Conservation (phyloP, 2,329 filamentous ascomycete species). For the Phyllosticta ampelicida region DNA sequence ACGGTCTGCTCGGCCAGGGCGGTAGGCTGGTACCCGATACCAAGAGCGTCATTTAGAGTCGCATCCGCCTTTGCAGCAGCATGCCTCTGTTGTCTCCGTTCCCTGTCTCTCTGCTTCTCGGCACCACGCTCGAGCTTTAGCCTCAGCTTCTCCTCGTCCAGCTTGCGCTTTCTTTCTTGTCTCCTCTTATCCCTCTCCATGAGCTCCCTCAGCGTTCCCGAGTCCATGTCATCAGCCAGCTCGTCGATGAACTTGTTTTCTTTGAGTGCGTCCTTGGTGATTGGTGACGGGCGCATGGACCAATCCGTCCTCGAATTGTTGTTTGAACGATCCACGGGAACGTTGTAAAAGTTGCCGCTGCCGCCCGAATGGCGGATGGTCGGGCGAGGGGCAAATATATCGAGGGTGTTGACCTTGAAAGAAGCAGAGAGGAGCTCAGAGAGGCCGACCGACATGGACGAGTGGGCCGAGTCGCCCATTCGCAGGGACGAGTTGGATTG, state of each 20-base stretch:
- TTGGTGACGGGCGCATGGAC: conserved; percentile 42
- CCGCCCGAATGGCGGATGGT: conserved; percentile 61
- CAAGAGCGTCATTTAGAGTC: conserved; percentile 23
- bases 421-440: conserved; percentile 54
- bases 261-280: conserved; percentile 44
- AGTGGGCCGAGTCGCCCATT: conserved; percentile 61
- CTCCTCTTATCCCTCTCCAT: conserved; percentile 83
- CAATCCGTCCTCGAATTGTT: conserved; percentile 32
- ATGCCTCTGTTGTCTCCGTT: conserved; percentile 45
- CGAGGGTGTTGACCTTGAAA: conserved; percentile 70
- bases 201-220: conserved; percentile 71
- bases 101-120: conserved; percentile 50
- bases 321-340: conserved; percentile 30
- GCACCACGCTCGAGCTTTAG: conserved; percentile 54
- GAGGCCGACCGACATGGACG: conserved; percentile 57
- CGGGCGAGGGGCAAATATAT: conserved; percentile 74
- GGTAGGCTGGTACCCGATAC: conserved; percentile 42
- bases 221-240: conserved; percentile 75
- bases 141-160: conserved; percentile 57
- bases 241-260: conserved; percentile 51
- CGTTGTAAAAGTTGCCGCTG: conserved; percentile 33
- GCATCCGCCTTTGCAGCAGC: conserved; percentile 34
- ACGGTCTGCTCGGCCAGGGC: conserved; percentile 31
- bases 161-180: conserved; percentile 59
- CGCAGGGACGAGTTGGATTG: conserved; percentile 67